These are phyloP conservation scores for Capsicum baccatum DNA, from an alignment of 257 asterid genomes.

Conservation along the genomic window DNA sequence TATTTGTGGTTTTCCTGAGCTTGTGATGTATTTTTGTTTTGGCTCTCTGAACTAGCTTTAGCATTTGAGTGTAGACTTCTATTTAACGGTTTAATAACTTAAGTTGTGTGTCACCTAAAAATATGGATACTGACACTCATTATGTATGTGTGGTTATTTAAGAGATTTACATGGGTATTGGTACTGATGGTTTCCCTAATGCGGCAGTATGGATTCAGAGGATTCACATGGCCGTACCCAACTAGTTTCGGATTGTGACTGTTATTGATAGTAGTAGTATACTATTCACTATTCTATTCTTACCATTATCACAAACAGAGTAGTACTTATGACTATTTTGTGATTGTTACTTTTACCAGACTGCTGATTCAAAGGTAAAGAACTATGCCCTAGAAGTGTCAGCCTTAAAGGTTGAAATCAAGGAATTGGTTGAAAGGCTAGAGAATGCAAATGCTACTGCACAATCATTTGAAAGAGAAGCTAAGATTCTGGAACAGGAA, in stretches of 20 bases:
- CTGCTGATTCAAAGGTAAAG: conserved; percentile 81
- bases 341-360: conserved; percentile 51
- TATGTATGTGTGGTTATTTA: conserved; percentile 4
- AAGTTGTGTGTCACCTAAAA: neutral
- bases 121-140: neutral
- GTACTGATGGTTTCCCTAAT: neutral
- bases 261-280: neutral
- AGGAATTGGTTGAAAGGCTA: conserved; percentile 63
- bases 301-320: neutral
- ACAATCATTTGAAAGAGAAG: conserved; percentile 78
- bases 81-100: neutral
- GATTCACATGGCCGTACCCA: neutral
- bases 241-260: neutral
- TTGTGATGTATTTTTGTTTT: neutral
- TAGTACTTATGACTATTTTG: neutral
- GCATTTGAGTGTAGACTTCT: neutral
- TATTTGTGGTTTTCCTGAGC: neutral
- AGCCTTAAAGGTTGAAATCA: conserved; percentile 59
- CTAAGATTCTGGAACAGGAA: conserved; percentile 79
- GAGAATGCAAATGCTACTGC: conserved; percentile 63
- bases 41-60: neutral
- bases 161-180: neutral
- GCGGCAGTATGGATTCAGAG: neutral
- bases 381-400: conserved; percentile 72
- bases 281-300: neutral